Evolutionary conservation across 2,329 filamentous ascomycete genomes (phyloP).

Genomic region (Xylariaceae sp.): DNA sequence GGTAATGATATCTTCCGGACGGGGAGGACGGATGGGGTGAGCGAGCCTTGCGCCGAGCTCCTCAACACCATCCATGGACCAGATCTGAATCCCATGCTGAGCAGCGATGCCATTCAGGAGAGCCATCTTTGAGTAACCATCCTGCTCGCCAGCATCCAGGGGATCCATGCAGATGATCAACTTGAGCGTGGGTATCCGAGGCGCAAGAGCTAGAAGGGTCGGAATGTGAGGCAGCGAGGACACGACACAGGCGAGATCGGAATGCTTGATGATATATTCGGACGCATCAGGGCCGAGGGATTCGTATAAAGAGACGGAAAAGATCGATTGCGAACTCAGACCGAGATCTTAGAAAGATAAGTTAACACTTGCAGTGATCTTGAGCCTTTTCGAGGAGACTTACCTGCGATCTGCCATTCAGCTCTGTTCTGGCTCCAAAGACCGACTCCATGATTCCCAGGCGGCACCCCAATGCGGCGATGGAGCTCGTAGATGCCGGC

Average conservation of each 20-base stretch:
- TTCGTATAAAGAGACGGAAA: constrained; percentile 92
- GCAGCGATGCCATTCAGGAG: constrained; percentile 76
- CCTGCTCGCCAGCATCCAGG: constrained; percentile 75
- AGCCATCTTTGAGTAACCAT: constrained; percentile 76
- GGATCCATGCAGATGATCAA: constrained; percentile 86
- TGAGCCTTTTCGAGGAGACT: constrained; percentile 23
- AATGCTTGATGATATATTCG: constrained; percentile 95
- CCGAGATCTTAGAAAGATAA: constrained; percentile 67
- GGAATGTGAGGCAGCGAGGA: constrained; percentile 82
- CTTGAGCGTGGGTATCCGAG: constrained; percentile 80
- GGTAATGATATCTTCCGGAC: constrained; percentile 76
- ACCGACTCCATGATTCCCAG: constrained; percentile 72
- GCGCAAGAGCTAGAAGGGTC: constrained; percentile 75
- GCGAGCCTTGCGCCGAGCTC: constrained; percentile 73
- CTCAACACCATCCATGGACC: constrained; percentile 81
- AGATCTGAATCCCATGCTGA: constrained; percentile 75
- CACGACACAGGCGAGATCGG: constrained; percentile 73
- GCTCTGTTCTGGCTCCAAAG: constrained; percentile 87
- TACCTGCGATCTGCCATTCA: constrained; percentile 84
- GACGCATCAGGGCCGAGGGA: constrained; percentile 89
- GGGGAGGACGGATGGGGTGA: constrained; percentile 70
- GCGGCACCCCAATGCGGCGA: constrained; percentile 68
- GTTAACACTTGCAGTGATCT: constrained; percentile 13
- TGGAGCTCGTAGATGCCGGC: constrained; percentile 84
- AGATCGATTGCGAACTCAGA: constrained; percentile 84